These are phyloP conservation scores for Citrus sp. DNA, from an alignment of 345 rosid genomes.

Conservation along the genomic window DNA sequence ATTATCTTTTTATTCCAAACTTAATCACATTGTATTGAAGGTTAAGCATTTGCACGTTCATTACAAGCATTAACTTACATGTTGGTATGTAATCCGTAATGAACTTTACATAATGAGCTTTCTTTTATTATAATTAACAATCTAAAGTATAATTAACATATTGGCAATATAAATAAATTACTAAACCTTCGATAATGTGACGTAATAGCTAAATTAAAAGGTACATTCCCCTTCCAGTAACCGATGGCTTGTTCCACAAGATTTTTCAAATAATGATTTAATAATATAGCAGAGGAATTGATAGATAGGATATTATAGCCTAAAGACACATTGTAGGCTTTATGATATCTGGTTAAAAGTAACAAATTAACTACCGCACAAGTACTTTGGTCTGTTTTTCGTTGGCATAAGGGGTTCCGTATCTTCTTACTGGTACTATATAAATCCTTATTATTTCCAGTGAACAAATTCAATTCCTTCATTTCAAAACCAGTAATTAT, in stretches of 20 bases:
- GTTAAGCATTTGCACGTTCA: conserved; percentile 23
- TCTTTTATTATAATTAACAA: not conserved
- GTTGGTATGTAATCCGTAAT: not conserved
- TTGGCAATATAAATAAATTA: not conserved
- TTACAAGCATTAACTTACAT: not conserved
- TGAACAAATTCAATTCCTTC: no score
- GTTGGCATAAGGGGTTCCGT: no score
- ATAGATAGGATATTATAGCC: no score
- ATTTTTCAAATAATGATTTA: not conserved
- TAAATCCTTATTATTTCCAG: no score
- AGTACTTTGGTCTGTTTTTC: no score
- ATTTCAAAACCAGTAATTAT: no score
- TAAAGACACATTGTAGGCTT: no score
- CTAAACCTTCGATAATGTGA: not conserved
- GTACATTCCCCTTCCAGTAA: not conserved
- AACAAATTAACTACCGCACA: no score
- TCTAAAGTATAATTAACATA: not conserved
- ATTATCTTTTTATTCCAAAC: conserved; percentile 13
- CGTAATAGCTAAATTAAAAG: not conserved
- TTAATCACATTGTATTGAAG: conserved; percentile 22
- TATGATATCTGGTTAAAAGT: no score
- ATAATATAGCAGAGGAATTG: not conserved
- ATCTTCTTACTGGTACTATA: no score
- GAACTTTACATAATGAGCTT: not conserved
- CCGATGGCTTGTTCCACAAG: not conserved